phyloP scores from a whole-genome alignment of 768 basidiomycete genomes.

The Lactifluus volemus region DNA sequence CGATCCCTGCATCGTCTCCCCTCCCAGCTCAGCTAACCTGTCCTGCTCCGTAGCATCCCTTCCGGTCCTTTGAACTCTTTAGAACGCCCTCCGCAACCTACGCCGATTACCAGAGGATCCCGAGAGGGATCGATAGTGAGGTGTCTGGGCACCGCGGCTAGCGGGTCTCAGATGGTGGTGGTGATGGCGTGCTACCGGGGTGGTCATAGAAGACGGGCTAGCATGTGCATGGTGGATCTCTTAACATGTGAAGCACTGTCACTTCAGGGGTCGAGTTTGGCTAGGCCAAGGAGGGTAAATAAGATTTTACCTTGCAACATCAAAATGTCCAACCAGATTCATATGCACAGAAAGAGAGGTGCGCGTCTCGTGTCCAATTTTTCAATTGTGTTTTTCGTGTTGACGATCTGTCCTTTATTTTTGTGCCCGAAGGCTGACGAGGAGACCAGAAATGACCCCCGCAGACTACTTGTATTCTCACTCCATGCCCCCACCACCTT shows the following conservation, averaged over 20 bases:
- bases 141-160: too few relatives aligned
- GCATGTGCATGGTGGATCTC: conserved; percentile 10
- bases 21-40: too few relatives aligned
- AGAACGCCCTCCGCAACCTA: too few relatives aligned
- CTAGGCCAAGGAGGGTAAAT: neutral
- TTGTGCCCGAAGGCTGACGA: neutral
- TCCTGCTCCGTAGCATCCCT: too few relatives aligned
- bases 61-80: too few relatives aligned
- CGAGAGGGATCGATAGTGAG: too few relatives aligned
- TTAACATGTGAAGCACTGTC: neutral
- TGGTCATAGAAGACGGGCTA: conserved; percentile 24
- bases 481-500: conserved; percentile 16
- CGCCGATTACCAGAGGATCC: too few relatives aligned
- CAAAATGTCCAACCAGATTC: conserved; percentile 36
- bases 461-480: conserved; percentile 2
- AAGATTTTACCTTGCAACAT: conserved; percentile 19
- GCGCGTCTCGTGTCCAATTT: neutral
- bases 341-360: conserved; percentile 55
- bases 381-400: neutral
- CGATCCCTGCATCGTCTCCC: too few relatives aligned
- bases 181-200: too few relatives aligned
- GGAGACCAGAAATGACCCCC: neutral
- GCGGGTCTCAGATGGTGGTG: too few relatives aligned
- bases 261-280: neutral
- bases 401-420: neutral